These are phyloP conservation scores for Thermochaetoides dissita DNA, from an alignment of 2,329 filamentous ascomycete species.

Conservation along the genomic window DNA sequence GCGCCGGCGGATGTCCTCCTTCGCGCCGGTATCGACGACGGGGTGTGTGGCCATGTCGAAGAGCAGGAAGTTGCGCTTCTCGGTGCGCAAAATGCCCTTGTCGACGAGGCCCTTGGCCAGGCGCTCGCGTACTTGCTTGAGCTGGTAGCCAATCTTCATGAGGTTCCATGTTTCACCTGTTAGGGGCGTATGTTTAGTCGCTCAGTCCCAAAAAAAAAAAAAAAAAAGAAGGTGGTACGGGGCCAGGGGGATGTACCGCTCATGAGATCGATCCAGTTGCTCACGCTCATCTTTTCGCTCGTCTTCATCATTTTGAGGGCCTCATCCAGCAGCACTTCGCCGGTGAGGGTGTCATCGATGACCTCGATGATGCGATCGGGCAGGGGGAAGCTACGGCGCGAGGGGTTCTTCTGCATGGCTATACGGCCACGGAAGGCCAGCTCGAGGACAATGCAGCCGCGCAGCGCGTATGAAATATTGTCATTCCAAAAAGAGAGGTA, in stretches of 20 bases:
- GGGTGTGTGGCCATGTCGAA: slow-evolving; percentile 99
- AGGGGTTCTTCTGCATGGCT: slow-evolving; percentile 96
- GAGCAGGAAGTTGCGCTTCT: slow-evolving; percentile 98
- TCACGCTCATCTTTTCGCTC: slow-evolving; percentile 99
- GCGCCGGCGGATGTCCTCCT: slow-evolving; percentile 89
- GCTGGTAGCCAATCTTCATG: slow-evolving; percentile 99
- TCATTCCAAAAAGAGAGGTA: slow-evolving; percentile 99
- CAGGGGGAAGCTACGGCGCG: slow-evolving; percentile 78
- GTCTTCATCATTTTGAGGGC: slow-evolving; percentile 99
- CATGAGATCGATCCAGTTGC: slow-evolving; percentile 98
- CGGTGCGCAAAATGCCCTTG: slow-evolving; percentile 94
- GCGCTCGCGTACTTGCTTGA: slow-evolving; percentile 97
- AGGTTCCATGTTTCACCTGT: slow-evolving; percentile 97
- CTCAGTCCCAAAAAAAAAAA: background rate
- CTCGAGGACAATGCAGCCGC: slow-evolving; percentile 97
- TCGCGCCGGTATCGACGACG: slow-evolving; percentile 87
- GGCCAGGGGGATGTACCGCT: slow-evolving; percentile 49
- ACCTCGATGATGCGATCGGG: slow-evolving; percentile 93
- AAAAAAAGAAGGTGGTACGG: no score
- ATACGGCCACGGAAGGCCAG: slow-evolving; percentile 89
- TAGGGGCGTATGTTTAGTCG: background rate
- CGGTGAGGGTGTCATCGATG: slow-evolving; percentile 88
- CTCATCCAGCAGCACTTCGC: slow-evolving; percentile 93
- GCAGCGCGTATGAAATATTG: slow-evolving; percentile 95
- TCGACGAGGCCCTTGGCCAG: slow-evolving; percentile 95